These are phyloP conservation scores for Gymnopus androsaceus DNA, from an alignment of 1,284 basidiomycete species.

Conservation along the genomic window DNA sequence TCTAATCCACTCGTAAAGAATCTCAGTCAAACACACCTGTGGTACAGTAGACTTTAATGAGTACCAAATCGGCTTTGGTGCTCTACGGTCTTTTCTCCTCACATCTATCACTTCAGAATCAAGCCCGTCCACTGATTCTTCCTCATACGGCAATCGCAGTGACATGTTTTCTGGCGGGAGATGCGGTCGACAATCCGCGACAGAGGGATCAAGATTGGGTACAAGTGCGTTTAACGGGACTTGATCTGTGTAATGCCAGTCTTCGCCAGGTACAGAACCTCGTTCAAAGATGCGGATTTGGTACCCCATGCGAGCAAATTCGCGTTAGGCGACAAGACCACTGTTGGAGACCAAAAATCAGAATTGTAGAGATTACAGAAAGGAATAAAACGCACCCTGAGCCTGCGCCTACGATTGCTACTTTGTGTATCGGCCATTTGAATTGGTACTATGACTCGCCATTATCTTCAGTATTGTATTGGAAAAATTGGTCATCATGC, in stretches of 20 bases:
- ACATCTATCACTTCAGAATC: constrained; percentile 18
- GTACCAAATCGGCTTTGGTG: constrained; percentile 46
- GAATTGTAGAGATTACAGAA: not conserved
- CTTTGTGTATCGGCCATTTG: constrained; percentile 37
- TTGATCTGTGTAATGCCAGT: constrained; percentile 46
- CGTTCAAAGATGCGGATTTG: constrained; percentile 46
- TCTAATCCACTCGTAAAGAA: not conserved
- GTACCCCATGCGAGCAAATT: constrained; percentile 35
- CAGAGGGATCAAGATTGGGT: constrained; percentile 38
- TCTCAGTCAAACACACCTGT: constrained; percentile 15
- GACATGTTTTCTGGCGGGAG: constrained; percentile 35
- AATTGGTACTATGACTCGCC: too few species aligned
- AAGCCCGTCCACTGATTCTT: constrained; percentile 31
- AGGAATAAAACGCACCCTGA: constrained; percentile 31
- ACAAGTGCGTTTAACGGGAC: constrained; percentile 37
- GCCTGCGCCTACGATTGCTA: constrained; percentile 42
- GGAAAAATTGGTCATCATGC: too few species aligned
- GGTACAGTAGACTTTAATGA: constrained; percentile 45
- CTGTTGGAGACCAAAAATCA: constrained; percentile 23
- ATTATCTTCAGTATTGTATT: too few species aligned
- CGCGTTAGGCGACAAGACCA: constrained; percentile 38
- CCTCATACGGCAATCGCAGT: constrained; percentile 33
- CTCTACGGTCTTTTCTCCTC: constrained; percentile 29
- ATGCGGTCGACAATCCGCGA: constrained; percentile 41
- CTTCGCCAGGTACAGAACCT: constrained; percentile 44